Evolutionary conservation across 306 rosid species (phyloP).

Genomic region (Cucurbita maxima): DNA sequence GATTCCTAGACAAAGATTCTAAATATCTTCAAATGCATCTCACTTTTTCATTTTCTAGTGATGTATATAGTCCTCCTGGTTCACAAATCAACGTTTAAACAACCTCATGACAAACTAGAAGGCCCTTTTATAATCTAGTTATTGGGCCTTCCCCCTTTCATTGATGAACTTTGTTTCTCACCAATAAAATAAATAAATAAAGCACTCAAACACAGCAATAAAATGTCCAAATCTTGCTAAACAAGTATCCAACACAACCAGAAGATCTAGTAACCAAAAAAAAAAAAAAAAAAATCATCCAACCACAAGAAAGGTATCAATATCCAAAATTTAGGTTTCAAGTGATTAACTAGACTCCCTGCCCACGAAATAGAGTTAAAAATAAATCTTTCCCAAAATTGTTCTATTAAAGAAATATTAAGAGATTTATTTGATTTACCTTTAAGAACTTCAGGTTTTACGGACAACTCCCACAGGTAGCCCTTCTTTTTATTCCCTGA

Average conservation of each 20-base stretch:
- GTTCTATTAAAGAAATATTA: background rate
- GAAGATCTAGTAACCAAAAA: background rate
- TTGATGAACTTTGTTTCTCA: background rate
- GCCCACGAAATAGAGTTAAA: background rate
- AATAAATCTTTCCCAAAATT: background rate
- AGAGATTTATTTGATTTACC: slow-evolving; percentile 27
- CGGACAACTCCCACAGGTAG: slow-evolving; percentile 64
- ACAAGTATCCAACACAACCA: background rate
- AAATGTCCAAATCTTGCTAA: background rate
- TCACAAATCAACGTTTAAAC: too few species aligned
- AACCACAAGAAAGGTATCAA: background rate
- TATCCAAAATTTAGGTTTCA: background rate
- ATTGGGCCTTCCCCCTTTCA: background rate
- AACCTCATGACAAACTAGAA: too few species aligned
- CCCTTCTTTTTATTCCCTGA: slow-evolving; percentile 25
- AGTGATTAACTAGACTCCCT: background rate
- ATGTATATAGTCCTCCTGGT: too few species aligned
- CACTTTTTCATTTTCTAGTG: too few species aligned
- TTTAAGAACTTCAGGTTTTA: slow-evolving; percentile 38
- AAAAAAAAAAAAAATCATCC: background rate
- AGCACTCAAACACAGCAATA: background rate
- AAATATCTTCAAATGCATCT: too few species aligned
- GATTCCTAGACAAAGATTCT: too few species aligned
- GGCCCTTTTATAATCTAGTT: background rate
- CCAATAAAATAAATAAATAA: background rate